Evolutionary conservation across 1,284 basidiomycete species (phyloP), one percentile per base, ranked within the genome.

Genomic region (Blastosporella zonata): DNA sequence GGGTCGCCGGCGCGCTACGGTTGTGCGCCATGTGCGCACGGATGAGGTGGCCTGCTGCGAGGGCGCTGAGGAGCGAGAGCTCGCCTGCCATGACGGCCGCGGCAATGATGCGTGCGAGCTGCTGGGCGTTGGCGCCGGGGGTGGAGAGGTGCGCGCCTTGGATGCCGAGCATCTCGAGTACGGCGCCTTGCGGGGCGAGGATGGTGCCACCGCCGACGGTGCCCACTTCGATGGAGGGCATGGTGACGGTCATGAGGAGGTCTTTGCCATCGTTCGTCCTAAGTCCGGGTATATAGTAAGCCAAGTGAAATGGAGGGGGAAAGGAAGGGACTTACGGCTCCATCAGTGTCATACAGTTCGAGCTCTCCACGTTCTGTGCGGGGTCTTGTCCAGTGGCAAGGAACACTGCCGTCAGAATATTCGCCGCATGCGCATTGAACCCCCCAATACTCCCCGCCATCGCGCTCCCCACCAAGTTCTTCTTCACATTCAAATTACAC

Each of bases 321-420:
- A 44, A 38, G 46, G 49, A 21, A 46, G 47, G 38, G 2, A 87
- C 89, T 69, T 67, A 94, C 84, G 94, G 84, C 69, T 99, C 97
- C 95, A 98, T 98, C 43, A 97, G 73, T 6, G 95, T 99, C 76
- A 99, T 97, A 70, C 97, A 99, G 67, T 93, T 96, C 45, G 93
- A 96, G 55, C 91, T 95, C 74, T 97, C 97, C 20, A 99, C 96
- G 68, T 98, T 97, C 75, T 99, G 96, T 13, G 97, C 97, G 2
- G 97, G 97, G 64, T 99, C 97, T 73, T 99, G 97, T 18, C 97
- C 97, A 39, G 93, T 96, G 15, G 97, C 97, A 53, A 99, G 74
- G 75, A 90, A 99, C 57, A 99, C 78, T 6, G 97, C 93, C 39
- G 97, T 98, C 52, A 99, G 73, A 60, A 98, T 99, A 69, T 99